These are phyloP conservation scores for Aphanomyces astaci DNA, from an alignment of 352 stramenopile genomes.

Conservation along the genomic window DNA sequence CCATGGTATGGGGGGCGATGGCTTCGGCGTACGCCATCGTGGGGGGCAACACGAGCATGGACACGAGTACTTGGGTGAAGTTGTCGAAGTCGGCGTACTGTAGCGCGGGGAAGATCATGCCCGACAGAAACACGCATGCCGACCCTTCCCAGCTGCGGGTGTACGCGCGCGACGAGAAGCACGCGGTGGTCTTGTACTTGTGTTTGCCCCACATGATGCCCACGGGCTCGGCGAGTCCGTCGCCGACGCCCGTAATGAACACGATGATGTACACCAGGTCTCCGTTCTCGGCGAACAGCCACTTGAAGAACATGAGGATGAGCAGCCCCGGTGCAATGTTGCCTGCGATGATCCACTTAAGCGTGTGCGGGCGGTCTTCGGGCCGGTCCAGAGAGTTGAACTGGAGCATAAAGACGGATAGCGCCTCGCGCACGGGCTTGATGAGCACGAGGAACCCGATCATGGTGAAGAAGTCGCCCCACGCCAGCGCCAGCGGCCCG, in stretches of 20 bases:
- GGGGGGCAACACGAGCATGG: slow-evolving; percentile 67
- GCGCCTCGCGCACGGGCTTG: slow-evolving; percentile 71
- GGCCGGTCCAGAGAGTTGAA: slow-evolving; percentile 83
- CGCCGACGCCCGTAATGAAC: slow-evolving; percentile 67
- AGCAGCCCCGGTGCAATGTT: slow-evolving; percentile 26
- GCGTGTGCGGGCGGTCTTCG: slow-evolving; percentile 73
- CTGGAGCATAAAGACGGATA: slow-evolving; percentile 82
- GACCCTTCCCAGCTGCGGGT: slow-evolving; percentile 69
- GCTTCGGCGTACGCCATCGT: slow-evolving; percentile 81
- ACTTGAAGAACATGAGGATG: slow-evolving; percentile 28
- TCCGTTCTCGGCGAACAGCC: slow-evolving; percentile 25
- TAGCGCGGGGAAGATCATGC: slow-evolving; percentile 65
- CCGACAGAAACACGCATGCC: slow-evolving; percentile 67
- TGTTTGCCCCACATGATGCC: slow-evolving; percentile 73
- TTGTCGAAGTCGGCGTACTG: slow-evolving; percentile 72
- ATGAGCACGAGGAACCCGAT: slow-evolving; percentile 76
- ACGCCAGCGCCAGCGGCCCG: slow-evolving; percentile 56
- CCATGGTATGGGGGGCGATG: slow-evolving; percentile 76
- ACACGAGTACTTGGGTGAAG: slow-evolving; percentile 63
- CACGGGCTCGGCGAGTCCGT: slow-evolving; percentile 65
- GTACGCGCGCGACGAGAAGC: slow-evolving; percentile 75
- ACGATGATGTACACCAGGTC: slow-evolving; percentile 41
- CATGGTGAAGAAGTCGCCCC: slow-evolving; percentile 78
- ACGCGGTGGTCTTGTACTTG: slow-evolving; percentile 75
- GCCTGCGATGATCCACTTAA: slow-evolving; percentile 68